Conservation (phyloP, 2,329 filamentous ascomycete species). For the Parastagonospora nodorum region DNA sequence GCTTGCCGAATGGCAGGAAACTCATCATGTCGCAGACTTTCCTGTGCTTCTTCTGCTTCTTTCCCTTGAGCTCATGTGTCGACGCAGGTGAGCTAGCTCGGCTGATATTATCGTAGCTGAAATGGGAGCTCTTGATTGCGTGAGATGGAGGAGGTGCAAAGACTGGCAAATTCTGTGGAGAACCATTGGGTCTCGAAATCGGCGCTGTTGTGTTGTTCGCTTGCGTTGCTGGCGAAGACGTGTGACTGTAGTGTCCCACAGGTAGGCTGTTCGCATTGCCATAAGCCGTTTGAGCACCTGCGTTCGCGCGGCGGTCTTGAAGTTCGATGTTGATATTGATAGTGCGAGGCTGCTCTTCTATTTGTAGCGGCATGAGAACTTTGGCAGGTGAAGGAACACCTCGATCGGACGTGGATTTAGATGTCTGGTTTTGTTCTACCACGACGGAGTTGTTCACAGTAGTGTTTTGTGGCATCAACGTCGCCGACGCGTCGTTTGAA, state of each 20-base stretch:
- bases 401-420: slow-evolving; percentile 16
- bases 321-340: slow-evolving; percentile 42
- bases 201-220: slow-evolving; percentile 10
- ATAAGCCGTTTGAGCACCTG: slow-evolving; percentile 15
- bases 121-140: slow-evolving; percentile 30
- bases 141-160: slow-evolving; percentile 41
- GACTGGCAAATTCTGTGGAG: slow-evolving; percentile 24
- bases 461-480: not conserved
- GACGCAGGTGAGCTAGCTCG: slow-evolving; percentile 29
- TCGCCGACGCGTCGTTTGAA: not conserved
- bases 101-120: slow-evolving; percentile 32
- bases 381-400: slow-evolving; percentile 35
- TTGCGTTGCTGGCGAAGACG: slow-evolving; percentile 23
- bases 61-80: slow-evolving; percentile 26
- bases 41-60: slow-evolving; percentile 36
- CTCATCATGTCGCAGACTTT: slow-evolving; percentile 36
- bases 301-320: slow-evolving; percentile 29
- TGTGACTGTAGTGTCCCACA: slow-evolving; percentile 17
- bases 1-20: slow-evolving; percentile 26
- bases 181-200: slow-evolving; percentile 15
- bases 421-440: not conserved
- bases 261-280: slow-evolving; percentile 21
- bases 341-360: slow-evolving; percentile 26
- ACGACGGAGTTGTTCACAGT: not conserved
- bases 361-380: slow-evolving; percentile 39